Evolutionary conservation across 257 asterid species (phyloP).

Genomic region (Capsicum baccatum): DNA sequence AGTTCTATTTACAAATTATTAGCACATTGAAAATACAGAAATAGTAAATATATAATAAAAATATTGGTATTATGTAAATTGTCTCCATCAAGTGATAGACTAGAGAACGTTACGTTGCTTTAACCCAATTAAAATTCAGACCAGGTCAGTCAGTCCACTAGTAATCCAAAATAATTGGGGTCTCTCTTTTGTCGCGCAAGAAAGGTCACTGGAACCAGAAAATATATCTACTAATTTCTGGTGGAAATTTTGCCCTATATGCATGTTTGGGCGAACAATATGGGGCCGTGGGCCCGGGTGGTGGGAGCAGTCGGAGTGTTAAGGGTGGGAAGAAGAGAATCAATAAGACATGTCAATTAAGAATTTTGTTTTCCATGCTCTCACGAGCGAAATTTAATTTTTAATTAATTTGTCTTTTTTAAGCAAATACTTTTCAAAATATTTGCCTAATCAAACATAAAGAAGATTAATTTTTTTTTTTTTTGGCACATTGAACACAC

Average conservation of each 20-base stretch:
- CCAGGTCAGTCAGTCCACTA: not conserved
- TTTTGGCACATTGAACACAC: not conserved
- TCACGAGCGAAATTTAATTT: not conserved
- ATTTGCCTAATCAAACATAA: not conserved
- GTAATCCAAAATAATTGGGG: constrained; percentile 15
- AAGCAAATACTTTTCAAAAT: not conserved
- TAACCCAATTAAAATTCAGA: not conserved
- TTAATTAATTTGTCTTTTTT: not conserved
- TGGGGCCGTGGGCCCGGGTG: no score
- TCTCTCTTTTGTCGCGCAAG: not conserved
- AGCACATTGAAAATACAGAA: not conserved
- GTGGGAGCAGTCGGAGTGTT: not conserved
- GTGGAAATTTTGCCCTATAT: not conserved
- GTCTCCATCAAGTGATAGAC: not conserved
- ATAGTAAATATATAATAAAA: not conserved
- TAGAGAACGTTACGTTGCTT: not conserved
- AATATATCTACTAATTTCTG: not conserved
- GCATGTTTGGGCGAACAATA: no score
- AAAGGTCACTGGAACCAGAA: not conserved
- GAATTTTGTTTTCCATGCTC: not conserved
- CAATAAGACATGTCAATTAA: not conserved
- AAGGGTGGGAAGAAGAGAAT: not conserved
- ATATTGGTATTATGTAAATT: not conserved
- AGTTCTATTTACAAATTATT: no score
- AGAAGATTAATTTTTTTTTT: no score